Percentiles rank a stretch among this genome's conserved stretches.
phyloP scores from a whole-genome alignment of 495 filamentous ascomycete species.

The Trypethelium eluteriae region DNA sequence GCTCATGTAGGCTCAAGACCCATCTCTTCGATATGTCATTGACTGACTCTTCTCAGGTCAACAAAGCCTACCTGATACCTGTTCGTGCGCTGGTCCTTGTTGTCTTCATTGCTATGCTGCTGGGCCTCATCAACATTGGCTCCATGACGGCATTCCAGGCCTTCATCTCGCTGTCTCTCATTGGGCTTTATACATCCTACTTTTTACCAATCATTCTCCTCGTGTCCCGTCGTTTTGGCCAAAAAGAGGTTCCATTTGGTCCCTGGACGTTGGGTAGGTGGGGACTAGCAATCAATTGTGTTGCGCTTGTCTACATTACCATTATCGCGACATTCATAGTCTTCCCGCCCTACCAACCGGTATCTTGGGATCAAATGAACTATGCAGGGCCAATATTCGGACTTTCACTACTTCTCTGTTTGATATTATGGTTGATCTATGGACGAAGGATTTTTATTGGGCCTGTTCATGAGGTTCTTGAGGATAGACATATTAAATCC shows the following conservation, averaged over 20 bases:
- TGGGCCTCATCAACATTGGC: constrained; percentile 46
- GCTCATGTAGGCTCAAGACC: constrained; percentile 6
- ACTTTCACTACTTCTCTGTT: background rate
- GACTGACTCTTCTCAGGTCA: constrained; percentile 11
- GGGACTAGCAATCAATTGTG: constrained; percentile 8
- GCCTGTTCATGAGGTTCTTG: background rate
- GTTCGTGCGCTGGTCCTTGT: constrained; percentile 30
- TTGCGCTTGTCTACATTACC: background rate
- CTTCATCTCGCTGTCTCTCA: constrained; percentile 41
- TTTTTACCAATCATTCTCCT: constrained; percentile 36
- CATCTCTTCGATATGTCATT: background rate
- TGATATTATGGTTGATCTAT: background rate
- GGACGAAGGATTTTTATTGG: background rate
- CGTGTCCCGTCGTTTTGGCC: constrained; percentile 27
- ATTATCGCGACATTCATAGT: constrained; percentile 4
- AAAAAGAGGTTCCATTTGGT: background rate
- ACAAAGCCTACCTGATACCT: constrained; percentile 13
- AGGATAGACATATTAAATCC: background rate
- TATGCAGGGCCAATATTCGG: constrained; percentile 8
- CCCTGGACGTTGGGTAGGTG: constrained; percentile 4
- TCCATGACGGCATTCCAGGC: constrained; percentile 43
- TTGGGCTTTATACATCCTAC: constrained; percentile 40
- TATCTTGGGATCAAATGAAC: constrained; percentile 7
- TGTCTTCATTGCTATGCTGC: constrained; percentile 33
- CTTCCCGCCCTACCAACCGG: constrained; percentile 6